phyloP scores from a whole-genome alignment of 805 yeast species.

The Teunomyces atbi region DNA sequence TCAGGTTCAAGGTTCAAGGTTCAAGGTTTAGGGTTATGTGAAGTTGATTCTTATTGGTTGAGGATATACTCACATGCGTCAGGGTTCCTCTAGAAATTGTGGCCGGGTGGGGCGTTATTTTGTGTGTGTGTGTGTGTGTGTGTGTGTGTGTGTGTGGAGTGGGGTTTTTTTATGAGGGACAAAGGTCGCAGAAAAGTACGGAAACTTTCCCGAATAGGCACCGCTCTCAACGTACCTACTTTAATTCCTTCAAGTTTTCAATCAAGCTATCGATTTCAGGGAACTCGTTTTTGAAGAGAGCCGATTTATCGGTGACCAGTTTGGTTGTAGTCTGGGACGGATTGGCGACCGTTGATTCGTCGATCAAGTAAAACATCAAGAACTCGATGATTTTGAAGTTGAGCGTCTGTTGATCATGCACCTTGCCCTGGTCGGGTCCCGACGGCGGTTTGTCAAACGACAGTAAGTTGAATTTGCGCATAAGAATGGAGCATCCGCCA shows the following conservation, averaged over 20 bases:
- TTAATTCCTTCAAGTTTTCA: conserved; percentile 34
- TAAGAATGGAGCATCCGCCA: conserved; percentile 54
- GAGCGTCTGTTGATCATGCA: conserved; percentile 42
- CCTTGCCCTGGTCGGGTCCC: background rate
- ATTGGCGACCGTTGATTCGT: conserved; percentile 44
- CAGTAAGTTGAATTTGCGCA: conserved; percentile 29
- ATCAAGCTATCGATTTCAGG: conserved; percentile 40
- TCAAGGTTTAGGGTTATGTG: too few relatives aligned
- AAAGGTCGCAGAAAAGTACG: too few relatives aligned
- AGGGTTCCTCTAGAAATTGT: too few relatives aligned
- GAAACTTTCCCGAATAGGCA: background rate
- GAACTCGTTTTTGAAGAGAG: conserved; percentile 34
- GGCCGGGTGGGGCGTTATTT: too few relatives aligned
- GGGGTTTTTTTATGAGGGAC: too few relatives aligned
- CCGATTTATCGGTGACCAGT: conserved; percentile 27
- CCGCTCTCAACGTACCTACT: conserved; percentile 15
- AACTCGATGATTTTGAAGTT: conserved; percentile 68
- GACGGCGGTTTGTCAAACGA: conserved; percentile 9
- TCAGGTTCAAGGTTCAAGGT: too few relatives aligned
- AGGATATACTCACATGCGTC: too few relatives aligned
- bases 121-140: too few relatives aligned
- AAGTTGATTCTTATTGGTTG: too few relatives aligned
- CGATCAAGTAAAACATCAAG: conserved; percentile 63
- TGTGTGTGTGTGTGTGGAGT: too few relatives aligned
- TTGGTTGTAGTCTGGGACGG: background rate